These are phyloP conservation scores for Leptodermis oblonga DNA, from an alignment of 257 asterid species.

Conservation along the genomic window DNA sequence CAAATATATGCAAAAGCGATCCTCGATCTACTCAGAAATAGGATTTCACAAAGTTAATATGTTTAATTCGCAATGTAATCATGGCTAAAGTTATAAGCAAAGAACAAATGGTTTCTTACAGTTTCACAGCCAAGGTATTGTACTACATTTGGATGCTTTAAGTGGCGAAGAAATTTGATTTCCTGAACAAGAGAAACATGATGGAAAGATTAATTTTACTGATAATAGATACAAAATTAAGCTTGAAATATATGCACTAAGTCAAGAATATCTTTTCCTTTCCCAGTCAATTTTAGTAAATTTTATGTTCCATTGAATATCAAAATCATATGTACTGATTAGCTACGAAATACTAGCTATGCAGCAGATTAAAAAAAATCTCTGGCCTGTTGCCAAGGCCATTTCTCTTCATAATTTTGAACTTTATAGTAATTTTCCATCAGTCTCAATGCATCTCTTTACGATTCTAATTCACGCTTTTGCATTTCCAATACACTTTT, in stretches of 20 bases:
- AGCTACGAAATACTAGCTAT: neutral
- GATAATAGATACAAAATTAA: neutral
- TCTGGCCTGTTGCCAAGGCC: too few species aligned
- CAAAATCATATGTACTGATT: neutral
- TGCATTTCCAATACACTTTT: too few species aligned
- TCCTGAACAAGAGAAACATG: conserved; percentile 43
- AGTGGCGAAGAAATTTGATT: conserved; percentile 64
- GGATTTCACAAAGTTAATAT: conserved; percentile 12
- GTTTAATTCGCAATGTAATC: conserved; percentile 7
- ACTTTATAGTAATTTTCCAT: too few species aligned
- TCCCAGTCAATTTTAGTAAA: neutral
- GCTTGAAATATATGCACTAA: neutral
- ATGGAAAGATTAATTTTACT: conserved; percentile 15
- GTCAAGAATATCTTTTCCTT: neutral
- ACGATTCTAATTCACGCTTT: too few species aligned
- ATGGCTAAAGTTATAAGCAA: neutral
- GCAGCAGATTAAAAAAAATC: neutral
- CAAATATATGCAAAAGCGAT: conserved; percentile 86
- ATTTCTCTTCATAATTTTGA: too few species aligned
- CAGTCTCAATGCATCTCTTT: too few species aligned
- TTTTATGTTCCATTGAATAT: neutral
- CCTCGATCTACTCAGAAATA: conserved; percentile 53
- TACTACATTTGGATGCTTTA: conserved; percentile 82
- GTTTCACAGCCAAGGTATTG: conserved; percentile 74
- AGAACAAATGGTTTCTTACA: conserved; percentile 41